These are phyloP conservation scores for Suhomyces tanzawaensis DNA, from an alignment of 805 yeast genomes.

Conservation along the genomic window DNA sequence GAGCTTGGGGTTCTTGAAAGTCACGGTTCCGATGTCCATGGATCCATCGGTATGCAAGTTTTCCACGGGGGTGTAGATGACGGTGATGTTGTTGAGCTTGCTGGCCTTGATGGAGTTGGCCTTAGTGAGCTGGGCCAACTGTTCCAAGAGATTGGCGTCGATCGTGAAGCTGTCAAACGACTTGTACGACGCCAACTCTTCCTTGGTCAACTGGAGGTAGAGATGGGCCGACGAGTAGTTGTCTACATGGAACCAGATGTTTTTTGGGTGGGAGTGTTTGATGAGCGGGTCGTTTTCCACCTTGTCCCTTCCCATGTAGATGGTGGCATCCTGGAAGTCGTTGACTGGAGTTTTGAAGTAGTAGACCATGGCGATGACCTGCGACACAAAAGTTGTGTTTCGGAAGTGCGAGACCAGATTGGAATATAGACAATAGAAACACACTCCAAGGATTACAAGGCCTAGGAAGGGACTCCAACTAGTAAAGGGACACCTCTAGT, in stretches of 20 bases:
- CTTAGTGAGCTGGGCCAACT: constrained; percentile 66
- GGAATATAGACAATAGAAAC: no score
- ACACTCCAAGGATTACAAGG: no score
- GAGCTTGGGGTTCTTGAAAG: constrained; percentile 58
- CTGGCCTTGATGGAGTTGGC: constrained; percentile 76
- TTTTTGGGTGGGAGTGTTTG: constrained; percentile 61
- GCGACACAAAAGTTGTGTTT: no score
- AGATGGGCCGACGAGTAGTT: constrained; percentile 76
- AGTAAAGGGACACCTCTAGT: no score
- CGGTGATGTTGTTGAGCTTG: constrained; percentile 61
- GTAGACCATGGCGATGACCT: constrained; percentile 38
- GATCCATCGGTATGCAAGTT: constrained; percentile 64
- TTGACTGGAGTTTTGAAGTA: constrained; percentile 23
- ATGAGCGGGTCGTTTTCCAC: constrained; percentile 56
- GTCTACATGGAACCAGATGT: constrained; percentile 82
- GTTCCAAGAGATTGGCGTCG: constrained; percentile 47
- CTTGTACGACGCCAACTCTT: constrained; percentile 42
- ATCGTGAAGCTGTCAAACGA: constrained; percentile 39
- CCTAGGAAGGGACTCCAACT: no score
- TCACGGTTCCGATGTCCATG: constrained; percentile 79
- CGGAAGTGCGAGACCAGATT: no score
- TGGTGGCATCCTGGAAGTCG: constrained; percentile 16
- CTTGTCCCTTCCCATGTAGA: constrained; percentile 75
- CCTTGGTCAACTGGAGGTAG: constrained; percentile 54
- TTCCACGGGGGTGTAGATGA: constrained; percentile 72